These are phyloP conservation scores for Sphagnum contortum DNA, from an alignment of 225 moss, liverwort and hornwort genomes.

Conservation along the genomic window DNA sequence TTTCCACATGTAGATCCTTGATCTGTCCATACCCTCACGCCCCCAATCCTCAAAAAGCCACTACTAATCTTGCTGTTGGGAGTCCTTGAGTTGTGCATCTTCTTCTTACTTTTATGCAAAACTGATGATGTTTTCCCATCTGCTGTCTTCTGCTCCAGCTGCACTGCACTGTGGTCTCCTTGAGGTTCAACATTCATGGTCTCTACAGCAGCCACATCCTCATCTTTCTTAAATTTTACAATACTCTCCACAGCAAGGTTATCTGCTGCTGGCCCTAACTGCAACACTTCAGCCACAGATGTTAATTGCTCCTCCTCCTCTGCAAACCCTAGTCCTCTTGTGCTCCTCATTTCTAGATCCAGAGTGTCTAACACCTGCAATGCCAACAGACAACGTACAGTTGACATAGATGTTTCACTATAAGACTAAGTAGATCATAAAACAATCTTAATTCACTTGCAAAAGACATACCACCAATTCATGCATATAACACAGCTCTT, in stretches of 20 bases:
- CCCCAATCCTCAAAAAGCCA: slow-evolving; percentile 68
- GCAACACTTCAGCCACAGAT: slow-evolving; percentile 16
- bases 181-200: slow-evolving; percentile 30
- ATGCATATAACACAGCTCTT: background rate
- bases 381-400: slow-evolving; percentile 1
- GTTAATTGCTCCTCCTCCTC: slow-evolving; percentile 22
- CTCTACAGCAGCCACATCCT: slow-evolving; percentile 23
- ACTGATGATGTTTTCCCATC: slow-evolving; percentile 11
- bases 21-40: slow-evolving; percentile 57
- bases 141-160: slow-evolving; percentile 3
- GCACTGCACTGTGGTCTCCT: too few relatives aligned
- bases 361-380: slow-evolving; percentile 30
- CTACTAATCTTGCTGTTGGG: slow-evolving; percentile 17
- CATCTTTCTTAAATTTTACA: slow-evolving; percentile 10
- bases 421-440: background rate
- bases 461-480: background rate
- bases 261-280: slow-evolving; percentile 18
- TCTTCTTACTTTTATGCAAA: slow-evolving; percentile 19
- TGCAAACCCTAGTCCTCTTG: slow-evolving; percentile 61
- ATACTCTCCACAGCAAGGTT: slow-evolving; percentile 22
- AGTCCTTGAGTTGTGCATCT: slow-evolving; percentile 11
- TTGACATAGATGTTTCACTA: background rate
- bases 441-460: background rate
- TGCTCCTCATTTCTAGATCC: slow-evolving; percentile 22
- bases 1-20: slow-evolving; percentile 28